These are phyloP conservation scores for Naganishia albida DNA, from an alignment of 1,284 basidiomycete genomes.

Conservation along the genomic window DNA sequence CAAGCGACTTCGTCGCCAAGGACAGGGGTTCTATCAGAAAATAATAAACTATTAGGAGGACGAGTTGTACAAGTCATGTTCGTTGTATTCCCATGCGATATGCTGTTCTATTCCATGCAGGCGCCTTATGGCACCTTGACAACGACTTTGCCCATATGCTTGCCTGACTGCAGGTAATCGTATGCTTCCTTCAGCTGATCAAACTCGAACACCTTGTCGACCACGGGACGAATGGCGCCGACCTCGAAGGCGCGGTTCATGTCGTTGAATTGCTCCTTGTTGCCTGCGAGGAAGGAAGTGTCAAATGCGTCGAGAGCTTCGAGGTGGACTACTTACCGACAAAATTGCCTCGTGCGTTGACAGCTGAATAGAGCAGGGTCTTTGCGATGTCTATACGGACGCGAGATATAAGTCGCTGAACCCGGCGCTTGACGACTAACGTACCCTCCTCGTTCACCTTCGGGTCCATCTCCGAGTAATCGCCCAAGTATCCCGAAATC, in stretches of 20 bases:
- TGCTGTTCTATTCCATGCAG: not conserved
- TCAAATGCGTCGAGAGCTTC: too few relatives aligned
- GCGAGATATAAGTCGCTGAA: too few relatives aligned
- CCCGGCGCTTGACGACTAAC: too few relatives aligned
- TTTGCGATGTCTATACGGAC: conserved; percentile 46
- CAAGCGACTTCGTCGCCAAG: conserved; percentile 31
- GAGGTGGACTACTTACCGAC: conserved; percentile 38
- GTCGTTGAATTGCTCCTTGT: conserved; percentile 52
- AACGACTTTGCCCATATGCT: conserved; percentile 50
- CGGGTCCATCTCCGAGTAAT: conserved; percentile 16
- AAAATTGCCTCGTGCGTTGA: conserved; percentile 52
- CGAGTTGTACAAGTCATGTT: not conserved
- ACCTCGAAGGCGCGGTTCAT: conserved; percentile 50
- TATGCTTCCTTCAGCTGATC: conserved; percentile 53
- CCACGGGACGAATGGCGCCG: conserved; percentile 51
- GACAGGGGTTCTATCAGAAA: conserved; percentile 32
- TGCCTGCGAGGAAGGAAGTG: conserved; percentile 34
- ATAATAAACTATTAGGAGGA: conserved; percentile 27
- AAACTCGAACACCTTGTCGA: conserved; percentile 56
- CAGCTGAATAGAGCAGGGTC: conserved; percentile 41
- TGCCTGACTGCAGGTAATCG: conserved; percentile 47
- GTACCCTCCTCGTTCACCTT: conserved; percentile 39
- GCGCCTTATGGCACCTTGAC: conserved; percentile 37
- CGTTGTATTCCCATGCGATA: not conserved
- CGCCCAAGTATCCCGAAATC: conserved; percentile 40